Base-by-base conservation (phyloP, 345 rosid genomes). In the Moricandia arvensis region DNA sequence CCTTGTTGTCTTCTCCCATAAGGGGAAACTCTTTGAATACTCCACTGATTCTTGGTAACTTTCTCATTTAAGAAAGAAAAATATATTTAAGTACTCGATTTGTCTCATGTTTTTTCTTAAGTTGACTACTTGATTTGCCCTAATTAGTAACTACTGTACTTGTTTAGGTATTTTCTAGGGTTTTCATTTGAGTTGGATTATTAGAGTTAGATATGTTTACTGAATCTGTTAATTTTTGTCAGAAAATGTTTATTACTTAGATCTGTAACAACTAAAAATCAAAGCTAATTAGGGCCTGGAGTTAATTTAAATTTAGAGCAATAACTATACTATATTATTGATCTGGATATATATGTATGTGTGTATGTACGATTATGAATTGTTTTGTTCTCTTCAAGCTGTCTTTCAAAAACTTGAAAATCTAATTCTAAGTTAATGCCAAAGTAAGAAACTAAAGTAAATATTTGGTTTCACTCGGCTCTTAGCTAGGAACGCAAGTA, bases 21-120 rank as follows among this genome's bases (percentile, higher is more conserved):
- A 83, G 81, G 93, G 93, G 57, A 89, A 87, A 79, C 86, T 89
- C 83, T 89, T 83, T 34, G 93, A 89, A 68, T 89, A 87, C 84
- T 83, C 91, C 49, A 81, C 86, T 55, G 89, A 86, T 78, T 81
- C 87, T 21, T 66, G 91, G 93, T 89, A 84, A 55, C 60, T 55
- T 55, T 55, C 60, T 24, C 30, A 55, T 55, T 55, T 55, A 9
- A 21, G 29, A 55, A 24, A 55, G 7, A 24, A 24, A 21, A 29
- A 47, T 10, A 18, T 38, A 11, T 60, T 67, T 27, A 38, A 51
- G 35, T 24, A 11, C 31, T 31, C 38, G 16, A 7, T 69, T 30
- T 63, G 16, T 55, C 31, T 26, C 7, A 2, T 27, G 41, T 59
- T 66, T 53, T 18, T 29, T n/a, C 5, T 69, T 53, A 37, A 53